These are phyloP conservation scores for Pseudocercospora macadamiae DNA, from an alignment of 2,329 filamentous ascomycete genomes.

Conservation along the genomic window DNA sequence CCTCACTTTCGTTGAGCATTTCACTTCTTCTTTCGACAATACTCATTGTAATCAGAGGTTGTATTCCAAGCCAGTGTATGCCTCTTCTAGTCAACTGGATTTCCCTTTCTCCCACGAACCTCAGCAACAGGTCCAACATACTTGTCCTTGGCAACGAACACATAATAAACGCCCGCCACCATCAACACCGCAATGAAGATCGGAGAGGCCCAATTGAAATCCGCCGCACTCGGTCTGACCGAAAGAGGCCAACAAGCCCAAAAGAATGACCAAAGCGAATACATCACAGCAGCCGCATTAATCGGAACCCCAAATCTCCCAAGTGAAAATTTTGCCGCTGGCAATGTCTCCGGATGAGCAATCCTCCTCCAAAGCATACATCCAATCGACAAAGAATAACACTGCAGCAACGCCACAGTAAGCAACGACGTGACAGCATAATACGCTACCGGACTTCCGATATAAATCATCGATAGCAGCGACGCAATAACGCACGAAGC, in stretches of 20 bases:
- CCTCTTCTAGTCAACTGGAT: no score
- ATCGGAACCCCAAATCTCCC: constrained; percentile 26
- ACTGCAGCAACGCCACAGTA: constrained; percentile 23
- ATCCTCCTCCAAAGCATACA: constrained; percentile 32
- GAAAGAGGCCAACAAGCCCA: constrained; percentile 21
- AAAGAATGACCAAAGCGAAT: constrained; percentile 25
- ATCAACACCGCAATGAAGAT: constrained; percentile 5
- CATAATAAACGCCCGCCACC: constrained; percentile 5
- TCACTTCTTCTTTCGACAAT: no score
- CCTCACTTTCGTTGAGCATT: not conserved
- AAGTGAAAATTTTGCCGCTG: constrained; percentile 23
- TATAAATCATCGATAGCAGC: constrained; percentile 41
- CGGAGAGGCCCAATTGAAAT: constrained; percentile 12
- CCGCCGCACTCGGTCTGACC: constrained; percentile 6
- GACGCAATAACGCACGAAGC: constrained; percentile 57
- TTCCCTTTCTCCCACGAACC: constrained; percentile 4
- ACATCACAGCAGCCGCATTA: constrained; percentile 26
- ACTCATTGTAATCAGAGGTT: no score
- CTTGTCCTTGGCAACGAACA: constrained; percentile 3
- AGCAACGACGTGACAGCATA: constrained; percentile 46
- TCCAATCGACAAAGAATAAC: constrained; percentile 29
- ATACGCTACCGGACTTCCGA: constrained; percentile 44
- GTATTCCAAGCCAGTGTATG: no score
- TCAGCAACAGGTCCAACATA: constrained; percentile 11
- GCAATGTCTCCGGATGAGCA: constrained; percentile 24